phyloP scores from a whole-genome alignment of 169 alveolate genomes.

The Fabrea salina region DNA sequence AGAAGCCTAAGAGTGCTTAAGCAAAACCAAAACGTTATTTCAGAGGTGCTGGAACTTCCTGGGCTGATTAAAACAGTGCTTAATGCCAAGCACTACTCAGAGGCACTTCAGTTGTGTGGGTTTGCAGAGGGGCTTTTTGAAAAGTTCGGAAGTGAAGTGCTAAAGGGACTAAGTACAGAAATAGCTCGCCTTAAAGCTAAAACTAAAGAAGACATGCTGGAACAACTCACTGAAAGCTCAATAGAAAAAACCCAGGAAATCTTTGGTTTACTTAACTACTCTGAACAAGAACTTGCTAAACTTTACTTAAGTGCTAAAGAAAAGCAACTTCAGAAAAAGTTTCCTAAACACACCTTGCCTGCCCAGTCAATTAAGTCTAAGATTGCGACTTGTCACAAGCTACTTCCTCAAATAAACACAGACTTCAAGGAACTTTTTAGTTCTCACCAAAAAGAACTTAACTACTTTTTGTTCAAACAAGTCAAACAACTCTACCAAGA shows the following conservation, averaged over 20 bases:
- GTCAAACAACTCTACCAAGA: not conserved
- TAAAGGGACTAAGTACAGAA: not conserved
- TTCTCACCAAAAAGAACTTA: not conserved
- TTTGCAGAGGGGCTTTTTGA: not conserved
- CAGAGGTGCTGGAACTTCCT: conserved; percentile 11
- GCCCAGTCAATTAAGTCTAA: not conserved
- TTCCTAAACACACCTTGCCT: not conserved
- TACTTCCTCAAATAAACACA: not conserved
- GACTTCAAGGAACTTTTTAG: not conserved
- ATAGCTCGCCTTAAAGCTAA: not conserved
- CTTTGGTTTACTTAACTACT: not conserved
- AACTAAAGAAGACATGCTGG: not conserved
- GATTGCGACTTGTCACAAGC: not conserved
- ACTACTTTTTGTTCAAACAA: not conserved
- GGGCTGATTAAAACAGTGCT: not conserved
- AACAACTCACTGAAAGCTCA: not conserved
- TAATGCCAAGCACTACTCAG: conserved; percentile 1
- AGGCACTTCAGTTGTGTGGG: not conserved
- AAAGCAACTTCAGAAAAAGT: not conserved
- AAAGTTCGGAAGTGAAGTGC: not conserved
- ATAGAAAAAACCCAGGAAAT: not conserved
- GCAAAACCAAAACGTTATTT: not conserved
- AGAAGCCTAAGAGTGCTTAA: not conserved
- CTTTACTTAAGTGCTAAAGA: not conserved
- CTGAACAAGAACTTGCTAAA: not conserved